These are phyloP conservation scores for Cladosporium sp. DNA, from an alignment of 2,329 filamentous ascomycete genomes.

Conservation along the genomic window DNA sequence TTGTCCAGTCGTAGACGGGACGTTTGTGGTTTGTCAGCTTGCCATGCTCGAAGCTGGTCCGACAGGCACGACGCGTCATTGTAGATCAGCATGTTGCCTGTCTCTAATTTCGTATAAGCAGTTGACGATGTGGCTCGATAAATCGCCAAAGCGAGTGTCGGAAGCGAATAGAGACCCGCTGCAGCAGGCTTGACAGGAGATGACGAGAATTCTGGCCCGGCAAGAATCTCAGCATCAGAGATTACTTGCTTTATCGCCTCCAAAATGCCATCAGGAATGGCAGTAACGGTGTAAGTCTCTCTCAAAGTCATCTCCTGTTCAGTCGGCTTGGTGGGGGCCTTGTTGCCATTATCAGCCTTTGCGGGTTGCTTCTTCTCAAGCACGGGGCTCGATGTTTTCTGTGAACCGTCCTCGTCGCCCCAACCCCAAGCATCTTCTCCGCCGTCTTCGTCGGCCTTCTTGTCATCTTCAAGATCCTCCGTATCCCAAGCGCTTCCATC, in stretches of 20 bases:
- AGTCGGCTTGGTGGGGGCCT: slow-evolving; percentile 18
- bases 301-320: slow-evolving; percentile 57
- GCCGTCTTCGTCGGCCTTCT: slow-evolving; percentile 25
- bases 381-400: slow-evolving; percentile 19
- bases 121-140: slow-evolving; percentile 71
- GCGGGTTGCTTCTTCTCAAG: slow-evolving; percentile 26
- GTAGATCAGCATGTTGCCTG: slow-evolving; percentile 59
- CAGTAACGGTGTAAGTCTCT: slow-evolving; percentile 84
- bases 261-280: slow-evolving; percentile 74
- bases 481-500: slow-evolving; percentile 45
- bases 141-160: slow-evolving; percentile 67
- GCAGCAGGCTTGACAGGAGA: slow-evolving; percentile 61
- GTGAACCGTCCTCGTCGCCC: slow-evolving; percentile 57
- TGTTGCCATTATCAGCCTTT: slow-evolving; percentile 27
- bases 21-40: slow-evolving; percentile 38
- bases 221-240: slow-evolving; percentile 47
- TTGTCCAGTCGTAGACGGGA: slow-evolving; percentile 42
- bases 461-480: slow-evolving; percentile 32
- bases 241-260: slow-evolving; percentile 54
- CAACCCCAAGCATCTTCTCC: slow-evolving; percentile 73
- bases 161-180: slow-evolving; percentile 63
- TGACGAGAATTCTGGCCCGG: slow-evolving; percentile 39
- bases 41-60: slow-evolving; percentile 46
- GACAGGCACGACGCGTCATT: slow-evolving; percentile 57
- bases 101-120: slow-evolving; percentile 58